Base-by-base conservation (phyloP, 176 grass and related monocot genomes). In the Poa annua region DNA sequence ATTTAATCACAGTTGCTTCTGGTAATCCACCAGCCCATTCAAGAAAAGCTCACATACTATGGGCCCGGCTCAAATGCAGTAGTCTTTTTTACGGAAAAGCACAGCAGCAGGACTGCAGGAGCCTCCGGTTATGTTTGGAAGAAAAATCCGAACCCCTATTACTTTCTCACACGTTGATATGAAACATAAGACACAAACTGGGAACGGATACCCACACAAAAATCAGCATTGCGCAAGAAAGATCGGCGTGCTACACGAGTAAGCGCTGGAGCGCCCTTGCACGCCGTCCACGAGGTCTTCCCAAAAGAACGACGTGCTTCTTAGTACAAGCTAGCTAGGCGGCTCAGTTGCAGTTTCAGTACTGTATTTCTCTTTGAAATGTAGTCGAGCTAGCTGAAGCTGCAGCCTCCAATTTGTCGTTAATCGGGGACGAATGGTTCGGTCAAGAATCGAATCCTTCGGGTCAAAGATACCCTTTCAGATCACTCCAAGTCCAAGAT, bases 401-500 rank as follows among this genome's bases (percentile, higher is more conserved):
- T 4, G 1, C 2, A 78, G 29, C 79, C 19, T 19, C 44, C 4
- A 7, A 8, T 45, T 56, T 73, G 68, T 56, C 8, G 19, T 7
- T 20, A 1, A 9, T 75, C 55, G 55, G 74, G 70, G 17, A 34
- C 74, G n/a, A 59, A 76, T 11, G 7, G 11, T 26, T 11, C 0
- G 11, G 12, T 9, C 7, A 75, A 80, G 49, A 16, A 76, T 7
- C 59, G 14, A 42, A 16, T 21, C 29, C 71, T 13, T 69, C 0
- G 9, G 19, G 88, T 85, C 78, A 82, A 77, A 77, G 13, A 1
- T 42, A 70, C 8, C 33, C 77, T 76, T 89, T 6, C 7, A 42
- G 8, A 54, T 16, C 16, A 81, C 64, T 70, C 64, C 34, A 67
- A 29, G 69, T 65, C 57, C 25, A 71, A 45, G 44, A 63, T 6